Evolutionary conservation across 768 basidiomycete species (phyloP).

Genomic region (Boletus rubescentipes): DNA sequence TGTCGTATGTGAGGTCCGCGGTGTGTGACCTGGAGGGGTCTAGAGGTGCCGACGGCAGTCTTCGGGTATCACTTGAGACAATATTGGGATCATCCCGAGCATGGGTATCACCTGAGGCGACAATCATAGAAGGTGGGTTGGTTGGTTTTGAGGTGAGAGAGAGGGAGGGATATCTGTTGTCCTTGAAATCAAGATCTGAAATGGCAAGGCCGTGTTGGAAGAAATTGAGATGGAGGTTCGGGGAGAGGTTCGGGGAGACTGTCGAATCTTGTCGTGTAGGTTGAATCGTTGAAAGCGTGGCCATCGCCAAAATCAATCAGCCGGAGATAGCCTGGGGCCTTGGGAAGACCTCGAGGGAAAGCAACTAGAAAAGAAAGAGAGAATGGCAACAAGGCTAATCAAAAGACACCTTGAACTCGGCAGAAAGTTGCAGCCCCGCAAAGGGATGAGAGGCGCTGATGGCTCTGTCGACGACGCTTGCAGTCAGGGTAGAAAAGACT

Average conservation of each 20-base stretch:
- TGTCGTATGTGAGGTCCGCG: constrained; percentile 19
- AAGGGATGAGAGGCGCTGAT: neutral
- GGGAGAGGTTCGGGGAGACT: constrained; percentile 27
- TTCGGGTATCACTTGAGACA: constrained; percentile 13
- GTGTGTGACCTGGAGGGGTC: constrained; percentile 15
- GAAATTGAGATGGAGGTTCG: constrained; percentile 38
- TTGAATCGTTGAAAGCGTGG: constrained; percentile 54
- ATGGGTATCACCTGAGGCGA: constrained; percentile 27
- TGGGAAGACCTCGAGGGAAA: constrained; percentile 15
- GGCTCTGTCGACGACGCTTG: neutral
- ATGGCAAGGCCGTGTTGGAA: constrained; percentile 55
- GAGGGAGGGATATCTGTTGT: constrained; percentile 55
- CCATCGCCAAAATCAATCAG: constrained; percentile 27
- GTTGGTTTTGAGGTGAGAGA: constrained; percentile 23
- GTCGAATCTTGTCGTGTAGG: constrained; percentile 42
- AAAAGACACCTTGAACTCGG: neutral
- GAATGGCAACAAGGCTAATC: constrained; percentile 8
- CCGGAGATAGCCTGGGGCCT: constrained; percentile 22
- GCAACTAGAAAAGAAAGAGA: constrained; percentile 4
- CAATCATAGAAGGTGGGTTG: constrained; percentile 31
- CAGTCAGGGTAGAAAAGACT: neutral
- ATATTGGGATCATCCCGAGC: constrained; percentile 21
- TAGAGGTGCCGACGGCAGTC: constrained; percentile 9
- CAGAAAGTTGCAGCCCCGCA: neutral
- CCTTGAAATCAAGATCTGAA: constrained; percentile 61